Percentiles rank a stretch among this genome's conserved stretches.
Evolutionary conservation across 257 asterid species (phyloP).

Genomic region (Solanum boliviense): DNA sequence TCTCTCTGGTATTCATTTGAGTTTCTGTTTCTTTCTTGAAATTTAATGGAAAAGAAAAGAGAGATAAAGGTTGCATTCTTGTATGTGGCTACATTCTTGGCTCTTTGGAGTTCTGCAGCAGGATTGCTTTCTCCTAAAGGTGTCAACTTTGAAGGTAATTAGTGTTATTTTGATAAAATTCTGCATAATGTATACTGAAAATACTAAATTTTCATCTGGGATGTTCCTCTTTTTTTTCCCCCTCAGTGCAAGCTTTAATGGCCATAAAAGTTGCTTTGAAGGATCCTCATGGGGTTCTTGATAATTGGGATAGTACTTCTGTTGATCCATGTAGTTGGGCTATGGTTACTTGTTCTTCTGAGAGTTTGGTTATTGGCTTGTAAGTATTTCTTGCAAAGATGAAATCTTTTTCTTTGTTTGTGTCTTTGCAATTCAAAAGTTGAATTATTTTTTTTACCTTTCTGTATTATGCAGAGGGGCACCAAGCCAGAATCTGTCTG

Average conservation of each 20-base stretch:
- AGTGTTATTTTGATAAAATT: neutral
- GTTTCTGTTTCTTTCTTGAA: neutral
- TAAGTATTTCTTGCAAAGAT: slow-evolving; percentile 25
- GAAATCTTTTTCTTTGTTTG: neutral
- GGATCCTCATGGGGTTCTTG: slow-evolving; percentile 96
- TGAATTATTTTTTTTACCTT: neutral
- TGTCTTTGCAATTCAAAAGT: neutral
- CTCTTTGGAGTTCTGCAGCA: slow-evolving; percentile 34
- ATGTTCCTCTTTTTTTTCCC: neutral
- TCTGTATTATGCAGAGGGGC: slow-evolving; percentile 61
- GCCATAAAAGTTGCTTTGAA: slow-evolving; percentile 53
- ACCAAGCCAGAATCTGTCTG: slow-evolving; percentile 93
- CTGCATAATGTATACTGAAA: neutral
- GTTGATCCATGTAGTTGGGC: slow-evolving; percentile 99
- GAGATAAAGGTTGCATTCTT: slow-evolving; percentile 18
- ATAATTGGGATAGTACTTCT: slow-evolving; percentile 89
- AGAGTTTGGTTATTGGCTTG: slow-evolving; percentile 87
- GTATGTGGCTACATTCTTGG: slow-evolving; percentile 15
- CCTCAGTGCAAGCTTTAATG: slow-evolving; percentile 91
- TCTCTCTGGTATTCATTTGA: neutral
- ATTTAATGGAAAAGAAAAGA: slow-evolving; percentile 24
- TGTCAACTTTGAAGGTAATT: slow-evolving; percentile 93
- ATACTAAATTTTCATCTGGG: neutral
- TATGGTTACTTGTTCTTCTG: slow-evolving; percentile 85
- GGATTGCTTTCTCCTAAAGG: slow-evolving; percentile 86